A percentile compares a stretch with the other conserved stretches of the same genome.
These are phyloP conservation scores for Fusarium zealandicum DNA, from an alignment of 2,329 filamentous ascomycete species.

Conservation along the genomic window DNA sequence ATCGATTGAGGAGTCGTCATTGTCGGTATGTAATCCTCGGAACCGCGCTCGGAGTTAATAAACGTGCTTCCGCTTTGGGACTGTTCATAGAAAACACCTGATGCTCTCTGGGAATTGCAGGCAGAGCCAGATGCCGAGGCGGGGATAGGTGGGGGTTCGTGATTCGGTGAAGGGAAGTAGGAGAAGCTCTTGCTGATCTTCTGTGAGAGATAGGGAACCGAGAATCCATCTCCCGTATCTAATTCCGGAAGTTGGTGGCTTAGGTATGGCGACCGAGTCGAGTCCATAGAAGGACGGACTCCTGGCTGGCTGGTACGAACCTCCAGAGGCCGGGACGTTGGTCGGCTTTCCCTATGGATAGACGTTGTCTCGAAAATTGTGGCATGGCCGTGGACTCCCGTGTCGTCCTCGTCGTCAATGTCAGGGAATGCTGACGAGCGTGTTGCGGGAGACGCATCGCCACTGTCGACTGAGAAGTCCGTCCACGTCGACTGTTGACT, in stretches of 20 bases:
- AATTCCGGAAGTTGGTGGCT: constrained; percentile 57
- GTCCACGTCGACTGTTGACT: constrained; percentile 68
- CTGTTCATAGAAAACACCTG: constrained; percentile 50
- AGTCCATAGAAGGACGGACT: constrained; percentile 37
- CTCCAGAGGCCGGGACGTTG: constrained; percentile 31
- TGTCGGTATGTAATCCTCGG: constrained; percentile 54
- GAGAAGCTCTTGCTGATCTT: constrained; percentile 41
- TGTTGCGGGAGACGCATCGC: constrained; percentile 48
- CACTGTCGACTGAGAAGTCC: constrained; percentile 64
- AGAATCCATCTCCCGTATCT: constrained; percentile 60
- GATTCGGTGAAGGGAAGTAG: constrained; percentile 53
- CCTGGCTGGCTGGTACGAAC: constrained; percentile 33
- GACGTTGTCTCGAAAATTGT: constrained; percentile 46
- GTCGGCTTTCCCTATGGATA: constrained; percentile 37
- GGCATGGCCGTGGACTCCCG: constrained; percentile 43
- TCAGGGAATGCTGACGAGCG: constrained; percentile 43
- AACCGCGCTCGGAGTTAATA: constrained; percentile 54
- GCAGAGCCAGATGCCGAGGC: constrained; percentile 46
- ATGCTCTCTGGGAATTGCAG: constrained; percentile 53
- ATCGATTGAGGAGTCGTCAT: constrained; percentile 55
- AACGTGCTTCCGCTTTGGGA: constrained; percentile 51
- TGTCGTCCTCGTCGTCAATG: constrained; percentile 37
- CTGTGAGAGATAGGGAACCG: constrained; percentile 55
- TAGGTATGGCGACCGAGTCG: constrained; percentile 40
- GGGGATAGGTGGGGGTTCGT: constrained; percentile 61